phyloP scores from a whole-genome alignment of 208 protist genomes.

The Leishmania tropica region DNA sequence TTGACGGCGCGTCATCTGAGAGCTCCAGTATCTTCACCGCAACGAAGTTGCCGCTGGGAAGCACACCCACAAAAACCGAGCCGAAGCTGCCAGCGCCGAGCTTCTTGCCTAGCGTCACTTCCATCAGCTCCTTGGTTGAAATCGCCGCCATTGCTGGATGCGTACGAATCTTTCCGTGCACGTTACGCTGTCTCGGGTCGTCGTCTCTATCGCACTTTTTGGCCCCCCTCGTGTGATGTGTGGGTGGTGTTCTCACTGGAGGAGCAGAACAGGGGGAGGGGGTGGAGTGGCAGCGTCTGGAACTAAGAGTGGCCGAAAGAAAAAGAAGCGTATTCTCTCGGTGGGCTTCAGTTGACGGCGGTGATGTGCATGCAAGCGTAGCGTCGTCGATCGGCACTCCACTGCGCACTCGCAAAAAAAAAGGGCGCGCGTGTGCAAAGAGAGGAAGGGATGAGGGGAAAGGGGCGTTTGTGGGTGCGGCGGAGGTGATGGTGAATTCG shows the following conservation, averaged over 20 bases:
- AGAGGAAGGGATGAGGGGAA: neutral
- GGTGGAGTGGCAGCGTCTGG: neutral
- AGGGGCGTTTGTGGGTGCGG: neutral
- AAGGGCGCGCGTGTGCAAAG: neutral
- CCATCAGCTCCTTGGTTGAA: constrained; percentile 65
- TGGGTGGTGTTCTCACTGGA: neutral
- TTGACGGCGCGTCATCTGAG: constrained; percentile 75
- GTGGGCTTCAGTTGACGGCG: neutral
- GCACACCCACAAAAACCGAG: constrained; percentile 87
- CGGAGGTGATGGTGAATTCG: neutral
- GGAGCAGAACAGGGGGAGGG: neutral
- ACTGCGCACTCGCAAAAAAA: neutral
- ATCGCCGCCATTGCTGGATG: constrained; percentile 38
- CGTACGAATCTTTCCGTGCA: neutral
- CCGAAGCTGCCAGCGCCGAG: constrained; percentile 91
- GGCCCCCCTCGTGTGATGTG: neutral
- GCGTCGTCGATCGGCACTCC: neutral
- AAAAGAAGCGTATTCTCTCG: neutral
- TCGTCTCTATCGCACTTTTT: neutral
- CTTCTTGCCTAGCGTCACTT: constrained; percentile 88
- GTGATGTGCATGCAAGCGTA: neutral
- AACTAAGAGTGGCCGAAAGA: neutral
- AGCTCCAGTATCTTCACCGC: constrained; percentile 91
- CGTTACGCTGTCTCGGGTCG: neutral
- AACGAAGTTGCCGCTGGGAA: constrained; percentile 88